These are phyloP conservation scores for Backusella tuberculispora DNA, from an alignment of 192 early-diverging fungal species.

Conservation along the genomic window DNA sequence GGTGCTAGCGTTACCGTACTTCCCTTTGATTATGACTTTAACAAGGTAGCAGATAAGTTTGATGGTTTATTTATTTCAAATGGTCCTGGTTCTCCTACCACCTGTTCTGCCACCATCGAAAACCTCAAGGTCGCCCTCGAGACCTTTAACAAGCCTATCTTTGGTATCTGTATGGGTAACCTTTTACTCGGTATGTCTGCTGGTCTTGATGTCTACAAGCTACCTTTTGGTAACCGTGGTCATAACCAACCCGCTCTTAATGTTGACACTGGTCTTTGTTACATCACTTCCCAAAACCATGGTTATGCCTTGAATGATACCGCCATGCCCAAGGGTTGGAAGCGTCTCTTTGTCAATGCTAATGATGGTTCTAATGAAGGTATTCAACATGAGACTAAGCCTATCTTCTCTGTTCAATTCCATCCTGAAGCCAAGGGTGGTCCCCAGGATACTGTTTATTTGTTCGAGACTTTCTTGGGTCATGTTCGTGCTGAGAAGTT, in stretches of 20 bases:
- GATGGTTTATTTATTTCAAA: conserved; percentile 95
- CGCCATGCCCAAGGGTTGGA: conserved; percentile 74
- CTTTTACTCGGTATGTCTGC: conserved; percentile 90
- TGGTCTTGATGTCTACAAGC: conserved; percentile 83
- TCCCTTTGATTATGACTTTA: conserved; percentile 85
- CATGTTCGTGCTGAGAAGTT: conserved; percentile 66
- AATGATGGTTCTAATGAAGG: conserved; percentile 97
- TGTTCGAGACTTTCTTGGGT: conserved; percentile 83
- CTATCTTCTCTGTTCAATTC: conserved; percentile 90
- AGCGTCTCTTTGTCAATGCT: conserved; percentile 89
- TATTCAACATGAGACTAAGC: conserved; percentile 73
- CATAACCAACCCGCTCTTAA: conserved; percentile 94
- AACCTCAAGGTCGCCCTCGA: conserved; percentile 70
- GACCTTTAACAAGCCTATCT: conserved; percentile 79
- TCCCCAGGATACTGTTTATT: conserved; percentile 88
- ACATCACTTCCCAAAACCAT: conserved; percentile 97
- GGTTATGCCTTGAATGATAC: conserved; percentile 83
- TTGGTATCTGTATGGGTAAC: conserved; percentile 99
- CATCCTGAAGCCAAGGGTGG: conserved; percentile 96
- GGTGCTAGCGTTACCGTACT: conserved; percentile 87
- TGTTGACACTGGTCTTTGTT: conserved; percentile 75
- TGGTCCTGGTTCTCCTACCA: conserved; percentile 85
- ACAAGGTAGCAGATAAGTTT: conserved; percentile 58
- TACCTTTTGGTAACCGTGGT: conserved; percentile 94
- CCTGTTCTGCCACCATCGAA: conserved; percentile 66